A percentile compares a stretch with the other conserved stretches of the same genome.
Conservation (phyloP, 2,329 filamentous ascomycete genomes). For the Lojkania enalia region DNA sequence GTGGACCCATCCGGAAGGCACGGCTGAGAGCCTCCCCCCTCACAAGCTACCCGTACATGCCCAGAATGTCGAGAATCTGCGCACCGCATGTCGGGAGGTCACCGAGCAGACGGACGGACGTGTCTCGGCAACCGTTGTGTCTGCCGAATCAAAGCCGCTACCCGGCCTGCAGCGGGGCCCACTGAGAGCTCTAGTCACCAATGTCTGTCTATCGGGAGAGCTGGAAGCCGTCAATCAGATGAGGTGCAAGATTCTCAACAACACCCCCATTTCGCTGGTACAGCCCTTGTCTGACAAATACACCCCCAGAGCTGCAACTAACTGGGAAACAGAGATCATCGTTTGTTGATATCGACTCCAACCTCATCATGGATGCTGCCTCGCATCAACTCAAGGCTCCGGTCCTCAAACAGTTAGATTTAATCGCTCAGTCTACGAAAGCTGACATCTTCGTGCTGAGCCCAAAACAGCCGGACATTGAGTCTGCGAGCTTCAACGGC, state of each 20-base stretch:
- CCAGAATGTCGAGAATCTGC: conserved; percentile 79
- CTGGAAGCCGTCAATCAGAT: conserved; percentile 88
- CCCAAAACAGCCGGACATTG: conserved; percentile 79
- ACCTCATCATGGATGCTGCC: conserved; percentile 79
- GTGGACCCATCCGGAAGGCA: conserved; percentile 91
- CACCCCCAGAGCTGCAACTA: conserved; percentile 10
- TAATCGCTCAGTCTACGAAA: conserved; percentile 83
- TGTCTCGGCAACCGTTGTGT: conserved; percentile 81
- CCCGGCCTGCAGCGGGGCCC: conserved; percentile 56
- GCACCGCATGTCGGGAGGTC: conserved; percentile 79
- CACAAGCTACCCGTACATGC: conserved; percentile 91
- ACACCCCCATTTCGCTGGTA: conserved; percentile 91
- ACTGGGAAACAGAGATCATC: conserved; percentile 72
- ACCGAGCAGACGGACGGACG: conserved; percentile 66
- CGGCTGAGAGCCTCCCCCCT: conserved; percentile 79
- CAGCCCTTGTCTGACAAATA: conserved; percentile 39
- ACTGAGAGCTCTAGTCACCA: conserved; percentile 64
- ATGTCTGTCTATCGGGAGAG: conserved; percentile 87
- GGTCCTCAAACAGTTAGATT: conserved; percentile 83
- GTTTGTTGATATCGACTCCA: conserved; percentile 89
- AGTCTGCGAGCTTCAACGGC: conserved; percentile 76
- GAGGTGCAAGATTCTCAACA: conserved; percentile 84
- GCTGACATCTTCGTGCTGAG: conserved; percentile 96
- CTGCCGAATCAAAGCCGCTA: conserved; percentile 71
- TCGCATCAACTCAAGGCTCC: conserved; percentile 70